Conservation (phyloP, 75 land plant species). For the Selaginella tamariscina region DNA sequence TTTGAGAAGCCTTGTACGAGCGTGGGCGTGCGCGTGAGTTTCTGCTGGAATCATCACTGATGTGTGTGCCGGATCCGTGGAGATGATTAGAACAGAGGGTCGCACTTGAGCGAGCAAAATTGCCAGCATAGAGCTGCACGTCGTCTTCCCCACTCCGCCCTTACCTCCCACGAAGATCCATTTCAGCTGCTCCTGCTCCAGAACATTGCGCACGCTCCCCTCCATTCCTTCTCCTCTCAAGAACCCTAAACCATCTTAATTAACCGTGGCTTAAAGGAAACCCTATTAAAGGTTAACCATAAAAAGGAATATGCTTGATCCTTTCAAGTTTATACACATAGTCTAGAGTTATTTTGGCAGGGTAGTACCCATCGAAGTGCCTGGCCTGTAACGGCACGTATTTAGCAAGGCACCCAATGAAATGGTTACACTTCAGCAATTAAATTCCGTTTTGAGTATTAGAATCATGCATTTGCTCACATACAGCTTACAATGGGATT, state of each 20-base stretch:
- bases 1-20: constrained; percentile 73
- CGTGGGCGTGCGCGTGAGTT: constrained; percentile 73
- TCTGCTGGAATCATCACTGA: constrained; percentile 90
- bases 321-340: too few species aligned
- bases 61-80: constrained; percentile 93
- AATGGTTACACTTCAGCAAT: too few species aligned
- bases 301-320: too few species aligned
- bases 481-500: too few species aligned
- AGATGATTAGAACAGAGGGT: constrained; percentile 67
- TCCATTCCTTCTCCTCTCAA: constrained; percentile 17
- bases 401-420: too few species aligned
- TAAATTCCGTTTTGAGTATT: too few species aligned
- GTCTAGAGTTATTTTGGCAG: too few species aligned
- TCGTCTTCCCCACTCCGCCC: constrained; percentile 95
- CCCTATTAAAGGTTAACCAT: not conserved
- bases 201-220: constrained; percentile 52
- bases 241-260: not conserved
- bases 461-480: too few species aligned
- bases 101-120: constrained; percentile 53
- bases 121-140: constrained; percentile 83
- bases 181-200: constrained; percentile 71
- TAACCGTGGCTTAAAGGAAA: not conserved
- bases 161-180: constrained; percentile 98
- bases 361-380: too few species aligned
- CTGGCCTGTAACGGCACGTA: too few species aligned